Percentiles rank a stretch among this genome's conserved stretches.
phyloP scores from a whole-genome alignment of 2,329 filamentous ascomycete species.

The Xylaria sp. region DNA sequence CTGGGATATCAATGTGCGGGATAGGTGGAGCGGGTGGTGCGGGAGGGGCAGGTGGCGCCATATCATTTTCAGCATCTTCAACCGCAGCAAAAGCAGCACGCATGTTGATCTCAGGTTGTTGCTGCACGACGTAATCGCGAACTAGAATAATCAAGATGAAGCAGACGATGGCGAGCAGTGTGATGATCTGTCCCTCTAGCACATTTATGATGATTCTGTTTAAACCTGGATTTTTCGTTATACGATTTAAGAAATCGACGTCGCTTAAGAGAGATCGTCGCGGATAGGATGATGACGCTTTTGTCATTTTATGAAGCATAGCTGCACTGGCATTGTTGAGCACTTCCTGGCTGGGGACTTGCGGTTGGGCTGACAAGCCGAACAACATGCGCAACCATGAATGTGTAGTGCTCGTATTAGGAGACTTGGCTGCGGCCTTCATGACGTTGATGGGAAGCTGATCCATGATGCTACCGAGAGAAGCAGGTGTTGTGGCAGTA shows the following conservation, averaged over 20 bases:
- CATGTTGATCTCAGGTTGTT: constrained; percentile 92
- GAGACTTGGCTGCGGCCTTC: constrained; percentile 46
- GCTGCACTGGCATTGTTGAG: constrained; percentile 42
- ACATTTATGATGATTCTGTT: constrained; percentile 85
- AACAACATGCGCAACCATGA: constrained; percentile 50
- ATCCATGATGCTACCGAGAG: constrained; percentile 51
- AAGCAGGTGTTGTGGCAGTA: constrained; percentile 53
- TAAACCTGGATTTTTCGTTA: constrained; percentile 75
- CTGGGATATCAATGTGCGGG: constrained; percentile 33
- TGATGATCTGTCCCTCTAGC: constrained; percentile 93
- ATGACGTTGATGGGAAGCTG: constrained; percentile 47
- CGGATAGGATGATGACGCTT: constrained; percentile 35
- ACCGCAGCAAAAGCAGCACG: constrained; percentile 70
- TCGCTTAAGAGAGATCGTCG: constrained; percentile 65
- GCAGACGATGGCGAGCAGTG: constrained; percentile 86
- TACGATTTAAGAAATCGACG: constrained; percentile 64
- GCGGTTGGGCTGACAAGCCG: constrained; percentile 35
- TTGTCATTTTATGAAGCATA: constrained; percentile 36
- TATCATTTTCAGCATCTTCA: constrained; percentile 55
- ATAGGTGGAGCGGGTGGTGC: constrained; percentile 32
- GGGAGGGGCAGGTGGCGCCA: constrained; percentile 22
- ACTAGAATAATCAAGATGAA: constrained; percentile 98
- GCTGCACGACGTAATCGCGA: constrained; percentile 96
- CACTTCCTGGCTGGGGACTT: constrained; percentile 38
- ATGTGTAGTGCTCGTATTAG: constrained; percentile 50